Evolutionary conservation across 2,329 filamentous ascomycete genomes (phyloP).

Genomic region (Sphaerostilbella broomeana): DNA sequence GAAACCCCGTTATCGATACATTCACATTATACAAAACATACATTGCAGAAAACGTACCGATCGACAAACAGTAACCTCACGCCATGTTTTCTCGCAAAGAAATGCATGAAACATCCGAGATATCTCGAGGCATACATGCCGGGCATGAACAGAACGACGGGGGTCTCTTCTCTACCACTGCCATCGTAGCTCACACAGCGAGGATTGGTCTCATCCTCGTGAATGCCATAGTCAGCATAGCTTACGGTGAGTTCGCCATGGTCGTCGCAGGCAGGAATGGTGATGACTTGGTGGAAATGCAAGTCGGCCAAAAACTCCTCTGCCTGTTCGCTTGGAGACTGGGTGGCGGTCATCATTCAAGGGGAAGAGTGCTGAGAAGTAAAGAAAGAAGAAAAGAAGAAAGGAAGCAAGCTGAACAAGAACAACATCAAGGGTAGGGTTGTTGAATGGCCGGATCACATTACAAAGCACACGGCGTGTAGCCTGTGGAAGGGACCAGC

Average conservation of each 20-base stretch:
- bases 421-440: too few species aligned
- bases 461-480: too few species aligned
- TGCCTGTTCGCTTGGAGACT: too few species aligned
- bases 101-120: neutral
- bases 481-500: too few species aligned
- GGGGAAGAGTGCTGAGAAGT: too few species aligned
- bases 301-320: too few species aligned
- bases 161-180: neutral
- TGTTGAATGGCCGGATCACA: too few species aligned
- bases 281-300: too few species aligned
- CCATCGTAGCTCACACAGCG: neutral
- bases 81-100: constrained; percentile 2
- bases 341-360: too few species aligned
- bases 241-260: constrained; percentile 1
- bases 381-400: too few species aligned
- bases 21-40: neutral
- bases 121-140: neutral
- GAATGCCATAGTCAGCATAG: constrained; percentile 1
- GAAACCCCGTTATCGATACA: neutral
- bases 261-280: neutral
- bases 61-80: constrained; percentile 1
- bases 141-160: neutral
- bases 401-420: too few species aligned
- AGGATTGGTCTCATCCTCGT: neutral
- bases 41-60: neutral